phyloP scores from a whole-genome alignment of 2,329 filamentous ascomycete genomes.

The Ceratocystis huliohia region DNA sequence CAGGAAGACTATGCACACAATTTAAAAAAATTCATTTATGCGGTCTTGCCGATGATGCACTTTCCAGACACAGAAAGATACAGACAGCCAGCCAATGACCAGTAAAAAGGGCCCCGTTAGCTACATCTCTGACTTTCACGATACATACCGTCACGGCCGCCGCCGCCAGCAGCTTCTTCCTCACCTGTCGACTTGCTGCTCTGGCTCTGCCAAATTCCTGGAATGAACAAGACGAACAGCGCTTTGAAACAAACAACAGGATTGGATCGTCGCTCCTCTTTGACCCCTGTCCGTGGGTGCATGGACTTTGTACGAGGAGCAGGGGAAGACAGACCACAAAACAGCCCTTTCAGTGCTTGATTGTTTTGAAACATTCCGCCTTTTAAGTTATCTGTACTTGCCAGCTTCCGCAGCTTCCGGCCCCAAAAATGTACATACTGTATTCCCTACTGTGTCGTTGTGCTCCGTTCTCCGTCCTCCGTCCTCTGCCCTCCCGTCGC shows the following conservation, averaged over 20 bases:
- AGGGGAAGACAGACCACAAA: neutral
- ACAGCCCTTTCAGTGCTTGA: neutral
- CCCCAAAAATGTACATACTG: too few species aligned
- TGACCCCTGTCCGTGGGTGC: neutral
- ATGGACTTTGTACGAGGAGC: neutral
- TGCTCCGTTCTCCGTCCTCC: too few species aligned
- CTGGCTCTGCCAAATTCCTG: too few species aligned
- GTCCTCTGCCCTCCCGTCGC: too few species aligned
- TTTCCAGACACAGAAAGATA: neutral
- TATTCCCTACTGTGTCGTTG: too few species aligned
- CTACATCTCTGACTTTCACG: neutral
- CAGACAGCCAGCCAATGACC: neutral
- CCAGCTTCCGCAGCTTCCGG: neutral
- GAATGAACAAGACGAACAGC: neutral
- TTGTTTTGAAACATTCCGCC: slow-evolving; percentile 1
- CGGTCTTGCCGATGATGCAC: slow-evolving; percentile 4
- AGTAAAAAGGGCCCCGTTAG: neutral
- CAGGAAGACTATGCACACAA: too few species aligned
- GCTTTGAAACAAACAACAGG: neutral
- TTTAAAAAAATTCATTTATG: neutral
- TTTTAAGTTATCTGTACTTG: neutral
- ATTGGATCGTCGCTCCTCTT: neutral
- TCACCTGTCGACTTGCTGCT: too few species aligned
- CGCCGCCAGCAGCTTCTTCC: too few species aligned
- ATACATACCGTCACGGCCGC: neutral